A percentile compares a stretch with the other conserved stretches of the same genome.
phyloP scores from a whole-genome alignment of 352 stramenopile genomes.

The Phytophthora hybrid region DNA sequence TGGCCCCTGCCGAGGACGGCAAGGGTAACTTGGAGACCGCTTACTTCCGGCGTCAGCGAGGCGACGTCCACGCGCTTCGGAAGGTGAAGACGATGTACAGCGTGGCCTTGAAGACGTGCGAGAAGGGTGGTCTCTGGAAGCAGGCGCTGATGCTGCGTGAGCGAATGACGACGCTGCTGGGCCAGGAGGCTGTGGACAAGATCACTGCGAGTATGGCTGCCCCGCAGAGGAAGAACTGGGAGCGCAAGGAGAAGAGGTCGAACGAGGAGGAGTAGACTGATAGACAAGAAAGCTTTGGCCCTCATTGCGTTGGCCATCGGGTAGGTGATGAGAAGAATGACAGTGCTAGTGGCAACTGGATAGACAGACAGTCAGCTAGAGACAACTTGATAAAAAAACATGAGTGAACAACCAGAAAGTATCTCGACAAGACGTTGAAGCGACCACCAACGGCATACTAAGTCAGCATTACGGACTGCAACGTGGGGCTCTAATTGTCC shows the following conservation, averaged over 20 bases:
- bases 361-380: conserved; percentile 10
- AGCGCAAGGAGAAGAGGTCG: conserved; percentile 37
- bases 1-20: conserved; percentile 36
- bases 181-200: conserved; percentile 45
- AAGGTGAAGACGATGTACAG: conserved; percentile 70
- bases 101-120: conserved; percentile 55
- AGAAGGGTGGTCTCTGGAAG: conserved; percentile 70
- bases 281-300: conserved; percentile 22
- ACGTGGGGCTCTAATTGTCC: too few relatives aligned
- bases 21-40: conserved; percentile 38
- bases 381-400: conserved; percentile 21
- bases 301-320: neutral
- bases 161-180: conserved; percentile 52
- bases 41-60: conserved; percentile 26
- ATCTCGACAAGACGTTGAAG: too few relatives aligned
- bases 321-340: too few relatives aligned
- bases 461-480: too few relatives aligned
- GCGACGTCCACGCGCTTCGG: conserved; percentile 43
- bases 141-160: conserved; percentile 60
- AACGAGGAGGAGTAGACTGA: conserved; percentile 26
- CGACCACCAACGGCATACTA: too few relatives aligned
- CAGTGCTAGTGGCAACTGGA: too few relatives aligned
- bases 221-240: conserved; percentile 20
- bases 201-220: conserved; percentile 19
- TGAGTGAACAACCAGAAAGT: conserved; percentile 5